A percentile compares a stretch with the other conserved stretches of the same genome.
phyloP scores from a whole-genome alignment of 164 flowering plant species.

The Brasenia schreberi region DNA sequence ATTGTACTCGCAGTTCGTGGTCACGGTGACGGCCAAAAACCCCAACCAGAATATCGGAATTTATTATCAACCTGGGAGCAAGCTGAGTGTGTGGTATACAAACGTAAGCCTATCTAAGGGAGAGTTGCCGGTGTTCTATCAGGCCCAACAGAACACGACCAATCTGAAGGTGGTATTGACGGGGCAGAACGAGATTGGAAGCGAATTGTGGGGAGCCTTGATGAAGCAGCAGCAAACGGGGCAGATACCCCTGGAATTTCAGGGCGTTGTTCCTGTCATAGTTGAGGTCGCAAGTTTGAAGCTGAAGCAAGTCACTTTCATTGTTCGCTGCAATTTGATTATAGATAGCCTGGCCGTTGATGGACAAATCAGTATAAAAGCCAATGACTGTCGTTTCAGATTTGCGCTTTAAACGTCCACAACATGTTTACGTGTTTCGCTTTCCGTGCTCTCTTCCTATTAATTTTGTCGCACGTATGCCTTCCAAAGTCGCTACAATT shows the following conservation, averaged over 20 bases:
- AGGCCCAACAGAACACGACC: slow-evolving; percentile 79
- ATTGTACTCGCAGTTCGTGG: slow-evolving; percentile 46
- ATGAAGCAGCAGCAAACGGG: slow-evolving; percentile 45
- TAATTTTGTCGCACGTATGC: too few relatives aligned
- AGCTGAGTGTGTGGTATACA: slow-evolving; percentile 37
- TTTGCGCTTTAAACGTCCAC: slow-evolving; percentile 20
- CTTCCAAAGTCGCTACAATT: too few relatives aligned
- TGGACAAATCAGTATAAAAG: slow-evolving; percentile 28
- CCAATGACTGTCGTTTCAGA: slow-evolving; percentile 47
- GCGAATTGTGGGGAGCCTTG: slow-evolving; percentile 19
- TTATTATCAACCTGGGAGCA: slow-evolving; percentile 58
- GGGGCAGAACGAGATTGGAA: slow-evolving; percentile 38
- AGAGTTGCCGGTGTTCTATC: slow-evolving; percentile 64
- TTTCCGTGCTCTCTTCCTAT: too few relatives aligned
- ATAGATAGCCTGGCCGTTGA: slow-evolving; percentile 37
- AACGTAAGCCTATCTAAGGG: slow-evolving; percentile 45
- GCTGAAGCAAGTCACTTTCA: slow-evolving; percentile 48
- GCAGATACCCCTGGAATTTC: slow-evolving; percentile 40
- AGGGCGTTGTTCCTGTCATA: slow-evolving; percentile 55
- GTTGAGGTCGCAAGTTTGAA: slow-evolving; percentile 64
- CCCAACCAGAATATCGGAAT: slow-evolving; percentile 85
- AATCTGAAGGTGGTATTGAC: slow-evolving; percentile 29
- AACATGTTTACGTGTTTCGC: neutral
- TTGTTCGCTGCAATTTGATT: slow-evolving; percentile 40
- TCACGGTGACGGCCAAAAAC: slow-evolving; percentile 56